Evolutionary conservation across 1,284 basidiomycete genomes (phyloP), one percentile per base, ranked within the genome.

Genomic region (Malassezia arunalokei): DNA sequence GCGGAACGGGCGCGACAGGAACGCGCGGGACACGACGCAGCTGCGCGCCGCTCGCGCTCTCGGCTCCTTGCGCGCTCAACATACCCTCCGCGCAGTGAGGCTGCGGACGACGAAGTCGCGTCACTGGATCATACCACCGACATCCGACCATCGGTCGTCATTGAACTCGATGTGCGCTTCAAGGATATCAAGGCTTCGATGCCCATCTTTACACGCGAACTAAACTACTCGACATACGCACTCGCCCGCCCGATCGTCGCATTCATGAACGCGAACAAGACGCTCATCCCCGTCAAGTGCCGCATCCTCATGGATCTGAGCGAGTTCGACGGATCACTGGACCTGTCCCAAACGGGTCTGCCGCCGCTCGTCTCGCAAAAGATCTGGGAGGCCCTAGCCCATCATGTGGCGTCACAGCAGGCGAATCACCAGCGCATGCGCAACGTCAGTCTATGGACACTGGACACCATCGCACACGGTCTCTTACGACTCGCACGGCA

Each of bases 101-200:
- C 8, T 17, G 39, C 39, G 20, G 39, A n/a, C 6, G 20, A 9
- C 8, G 39, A 40, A 2, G 42, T 24, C 8, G 42, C 15, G 11
- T 27, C 42, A 3, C 27, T 24, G 4, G 33, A 33, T 27, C 33
- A 47, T 14, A 33, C 45, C 12, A 20, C 31, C 7, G 43, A 35
- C 6, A 49, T 54, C 24, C 62, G 61, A 0, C 66, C 62, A 0
- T 64, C 76, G 37, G 81, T 94, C 6, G 76, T 77, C 14, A 83
- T 98, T 54, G 92, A 96, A 71, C 86, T 99, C 62, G 94, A 98
- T 75, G 73, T 99, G 62, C 78, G 94, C 50, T 95, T 99, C 75
- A 81, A 91, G 49, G 94, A 99, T 75, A 75, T 98, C 73, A 96
- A 96, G 75, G 92, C 92, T 30, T 86, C 83, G 9, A 88, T 99